phyloP scores from a whole-genome alignment of 176 grass and related monocot genomes.

The Poa annua region DNA sequence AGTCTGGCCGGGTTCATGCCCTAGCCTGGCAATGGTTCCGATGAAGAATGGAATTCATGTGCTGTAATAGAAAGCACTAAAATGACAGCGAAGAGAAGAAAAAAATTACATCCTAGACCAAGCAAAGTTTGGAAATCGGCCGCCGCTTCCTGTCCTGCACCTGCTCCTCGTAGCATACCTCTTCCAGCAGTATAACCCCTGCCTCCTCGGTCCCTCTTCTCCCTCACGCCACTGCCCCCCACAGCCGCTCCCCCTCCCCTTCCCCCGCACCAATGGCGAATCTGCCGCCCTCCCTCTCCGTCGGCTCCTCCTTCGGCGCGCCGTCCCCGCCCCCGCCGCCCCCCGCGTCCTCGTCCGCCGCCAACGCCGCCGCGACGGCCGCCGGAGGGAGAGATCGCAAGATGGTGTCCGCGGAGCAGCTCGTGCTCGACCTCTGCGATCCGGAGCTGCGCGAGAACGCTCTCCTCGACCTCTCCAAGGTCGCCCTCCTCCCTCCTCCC shows the following conservation, averaged over 20 bases:
- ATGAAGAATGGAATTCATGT: too few species aligned
- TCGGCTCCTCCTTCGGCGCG: slow-evolving; percentile 44
- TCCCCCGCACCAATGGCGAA: slow-evolving; percentile 56
- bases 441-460: slow-evolving; percentile 80
- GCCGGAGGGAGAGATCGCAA: slow-evolving; percentile 52
- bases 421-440: slow-evolving; percentile 81
- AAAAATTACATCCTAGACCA: too few species aligned
- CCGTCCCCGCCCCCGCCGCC: slow-evolving; percentile 34
- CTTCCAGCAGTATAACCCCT: slow-evolving; percentile 17
- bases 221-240: background rate
- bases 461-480: slow-evolving; percentile 78
- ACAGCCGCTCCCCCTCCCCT: slow-evolving; percentile 8
- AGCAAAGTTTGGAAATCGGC: background rate
- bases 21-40: too few species aligned
- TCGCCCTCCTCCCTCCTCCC: slow-evolving; percentile 1
- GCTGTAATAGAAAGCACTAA: too few species aligned
- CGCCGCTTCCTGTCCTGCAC: background rate
- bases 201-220: background rate
- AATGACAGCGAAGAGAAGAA: too few species aligned
- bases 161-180: slow-evolving; percentile 7
- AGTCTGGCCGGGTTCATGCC: too few species aligned
- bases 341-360: slow-evolving; percentile 22
- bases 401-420: slow-evolving; percentile 74
- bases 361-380: background rate
- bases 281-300: slow-evolving; percentile 58